Evolutionary conservation across 179 eudicot species (phyloP).

Genomic region (Beta macrorhiza): DNA sequence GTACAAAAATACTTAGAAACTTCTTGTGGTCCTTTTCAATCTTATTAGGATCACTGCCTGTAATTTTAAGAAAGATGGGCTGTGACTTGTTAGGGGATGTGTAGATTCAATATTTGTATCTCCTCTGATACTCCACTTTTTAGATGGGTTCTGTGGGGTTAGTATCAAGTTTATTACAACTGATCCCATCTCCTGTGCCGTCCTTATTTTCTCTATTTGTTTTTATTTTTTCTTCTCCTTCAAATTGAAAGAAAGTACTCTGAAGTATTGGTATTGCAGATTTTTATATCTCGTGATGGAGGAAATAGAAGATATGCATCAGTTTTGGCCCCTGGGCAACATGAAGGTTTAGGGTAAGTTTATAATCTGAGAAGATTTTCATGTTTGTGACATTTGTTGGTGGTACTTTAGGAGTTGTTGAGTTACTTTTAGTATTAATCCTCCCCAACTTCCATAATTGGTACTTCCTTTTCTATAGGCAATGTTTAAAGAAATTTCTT

Average conservation of each 20-base stretch:
- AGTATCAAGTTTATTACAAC: not conserved
- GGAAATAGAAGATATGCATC: constrained; percentile 80
- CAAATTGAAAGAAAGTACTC: not conserved
- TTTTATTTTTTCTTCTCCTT: not conserved
- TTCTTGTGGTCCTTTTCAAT: too few relatives aligned
- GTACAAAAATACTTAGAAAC: too few relatives aligned
- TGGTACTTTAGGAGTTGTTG: not conserved
- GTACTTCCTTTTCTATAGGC: not conserved
- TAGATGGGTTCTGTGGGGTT: too few relatives aligned
- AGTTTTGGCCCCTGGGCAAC: constrained; percentile 92
- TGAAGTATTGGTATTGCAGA: constrained; percentile 42
- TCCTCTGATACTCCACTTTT: too few relatives aligned
- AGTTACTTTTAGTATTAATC: not conserved
- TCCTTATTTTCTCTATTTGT: not conserved
- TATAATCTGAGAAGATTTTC: not conserved
- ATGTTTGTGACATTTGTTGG: too few relatives aligned
- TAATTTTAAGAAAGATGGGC: too few relatives aligned
- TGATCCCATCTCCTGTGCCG: not conserved
- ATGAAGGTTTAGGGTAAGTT: constrained; percentile 85
- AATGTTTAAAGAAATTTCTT: not conserved
- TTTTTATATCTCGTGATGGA: constrained; percentile 91
- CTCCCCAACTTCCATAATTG: not conserved
- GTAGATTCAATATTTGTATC: too few relatives aligned
- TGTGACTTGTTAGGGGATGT: too few relatives aligned
- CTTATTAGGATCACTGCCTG: too few relatives aligned